A percentile compares a stretch with the other conserved stretches of the same genome.
phyloP scores from a whole-genome alignment of 208 protist species.

The Acanthamoeba healyi region DNA sequence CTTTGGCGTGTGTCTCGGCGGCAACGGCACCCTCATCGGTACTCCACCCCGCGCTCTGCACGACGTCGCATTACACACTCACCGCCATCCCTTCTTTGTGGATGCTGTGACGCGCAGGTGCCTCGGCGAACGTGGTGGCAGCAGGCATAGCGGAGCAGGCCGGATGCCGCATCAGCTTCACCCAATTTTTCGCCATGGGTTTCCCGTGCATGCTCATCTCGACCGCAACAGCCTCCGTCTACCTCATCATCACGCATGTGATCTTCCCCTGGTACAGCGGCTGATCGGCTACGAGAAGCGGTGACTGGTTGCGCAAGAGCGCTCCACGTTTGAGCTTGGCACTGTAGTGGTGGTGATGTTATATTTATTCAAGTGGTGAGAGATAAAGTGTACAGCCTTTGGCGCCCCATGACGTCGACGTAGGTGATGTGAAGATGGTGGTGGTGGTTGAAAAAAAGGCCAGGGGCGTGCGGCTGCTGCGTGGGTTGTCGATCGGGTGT shows the following conservation, averaged over 20 bases:
- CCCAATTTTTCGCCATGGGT: slow-evolving; percentile 79
- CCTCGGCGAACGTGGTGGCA: slow-evolving; percentile 86
- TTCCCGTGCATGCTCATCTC: slow-evolving; percentile 86
- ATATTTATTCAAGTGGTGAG: too few relatives aligned
- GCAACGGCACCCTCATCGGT: slow-evolving; percentile 89
- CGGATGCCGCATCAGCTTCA: slow-evolving; percentile 81
- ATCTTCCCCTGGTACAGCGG: slow-evolving; percentile 55
- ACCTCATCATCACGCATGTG: slow-evolving; percentile 80
- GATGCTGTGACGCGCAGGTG: slow-evolving; percentile 86
- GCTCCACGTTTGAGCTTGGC: too few relatives aligned
- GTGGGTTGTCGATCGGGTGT: too few relatives aligned
- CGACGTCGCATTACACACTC: neutral
- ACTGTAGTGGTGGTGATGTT: too few relatives aligned
- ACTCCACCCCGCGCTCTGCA: neutral
- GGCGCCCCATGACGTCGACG: too few relatives aligned
- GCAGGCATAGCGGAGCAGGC: slow-evolving; percentile 81
- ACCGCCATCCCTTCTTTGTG: slow-evolving; percentile 75
- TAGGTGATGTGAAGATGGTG: too few relatives aligned
- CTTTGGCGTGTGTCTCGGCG: slow-evolving; percentile 87
- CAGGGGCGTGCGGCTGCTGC: too few relatives aligned
- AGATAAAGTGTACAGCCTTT: too few relatives aligned
- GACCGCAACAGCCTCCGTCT: slow-evolving; percentile 76
- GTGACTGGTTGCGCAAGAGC: too few relatives aligned
- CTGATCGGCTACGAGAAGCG: too few relatives aligned
- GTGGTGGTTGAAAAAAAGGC: too few relatives aligned